phyloP scores from a whole-genome alignment of 768 basidiomycete genomes.

The Glaciozyma antarctica region DNA sequence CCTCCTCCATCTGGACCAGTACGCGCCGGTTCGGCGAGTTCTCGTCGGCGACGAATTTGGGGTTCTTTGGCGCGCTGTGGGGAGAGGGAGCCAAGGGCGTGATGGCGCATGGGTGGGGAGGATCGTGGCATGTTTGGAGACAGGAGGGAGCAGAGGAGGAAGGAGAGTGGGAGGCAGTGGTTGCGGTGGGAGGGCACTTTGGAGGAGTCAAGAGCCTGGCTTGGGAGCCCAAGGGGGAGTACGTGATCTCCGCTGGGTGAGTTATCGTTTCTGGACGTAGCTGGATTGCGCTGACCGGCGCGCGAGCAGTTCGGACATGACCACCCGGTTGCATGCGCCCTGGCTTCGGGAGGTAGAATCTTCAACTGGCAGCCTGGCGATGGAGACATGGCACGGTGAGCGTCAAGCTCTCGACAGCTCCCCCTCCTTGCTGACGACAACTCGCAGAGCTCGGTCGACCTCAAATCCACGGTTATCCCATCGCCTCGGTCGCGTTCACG shows the following conservation, averaged over 20 bases:
- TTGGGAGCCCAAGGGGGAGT: slow-evolving; percentile 82
- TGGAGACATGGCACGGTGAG: slow-evolving; percentile 52
- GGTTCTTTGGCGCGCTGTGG: slow-evolving; percentile 89
- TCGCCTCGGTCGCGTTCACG: slow-evolving; percentile 69
- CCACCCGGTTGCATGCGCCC: slow-evolving; percentile 76
- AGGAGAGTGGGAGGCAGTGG: slow-evolving; percentile 57
- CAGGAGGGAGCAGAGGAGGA: slow-evolving; percentile 34
- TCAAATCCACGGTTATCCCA: slow-evolving; percentile 93
- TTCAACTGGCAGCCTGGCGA: slow-evolving; percentile 4
- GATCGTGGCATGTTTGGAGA: slow-evolving; percentile 84
- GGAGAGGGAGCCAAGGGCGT: slow-evolving; percentile 53
- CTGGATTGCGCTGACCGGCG: background rate
- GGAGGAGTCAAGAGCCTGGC: slow-evolving; percentile 66
- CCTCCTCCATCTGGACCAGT: slow-evolving; percentile 65
- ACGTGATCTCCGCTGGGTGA: slow-evolving; percentile 75
- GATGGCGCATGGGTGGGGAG: slow-evolving; percentile 85
- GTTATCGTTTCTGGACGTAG: slow-evolving; percentile 24
- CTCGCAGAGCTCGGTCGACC: slow-evolving; percentile 70
- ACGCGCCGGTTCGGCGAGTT: slow-evolving; percentile 86
- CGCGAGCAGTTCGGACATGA: slow-evolving; percentile 69
- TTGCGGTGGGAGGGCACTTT: slow-evolving; percentile 77
- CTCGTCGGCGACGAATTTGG: slow-evolving; percentile 73
- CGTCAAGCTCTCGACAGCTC: background rate
- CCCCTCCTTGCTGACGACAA: background rate
- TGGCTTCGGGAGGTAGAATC: slow-evolving; percentile 27